A percentile compares a stretch with the other conserved stretches of the same genome.
Evolutionary conservation across 2,329 filamentous ascomycete species (phyloP).

Genomic region (Moelleriella libera): DNA sequence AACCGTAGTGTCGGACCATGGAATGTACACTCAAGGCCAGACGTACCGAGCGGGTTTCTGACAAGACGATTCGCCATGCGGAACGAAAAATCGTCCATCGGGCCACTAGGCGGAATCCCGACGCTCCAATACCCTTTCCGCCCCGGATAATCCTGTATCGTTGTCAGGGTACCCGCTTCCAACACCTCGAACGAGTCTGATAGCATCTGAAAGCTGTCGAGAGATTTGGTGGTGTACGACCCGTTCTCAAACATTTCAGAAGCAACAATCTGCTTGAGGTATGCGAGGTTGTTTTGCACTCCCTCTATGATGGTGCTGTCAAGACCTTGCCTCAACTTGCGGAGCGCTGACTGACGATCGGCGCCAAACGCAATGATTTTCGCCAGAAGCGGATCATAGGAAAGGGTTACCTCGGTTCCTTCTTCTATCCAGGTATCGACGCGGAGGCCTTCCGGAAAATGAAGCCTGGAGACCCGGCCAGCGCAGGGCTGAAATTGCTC

Average conservation of each 20-base stretch:
- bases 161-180: conserved; percentile 18
- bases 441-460: conserved; percentile 37
- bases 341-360: conserved; percentile 44
- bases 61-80: conserved; percentile 20
- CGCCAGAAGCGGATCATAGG: conserved; percentile 66
- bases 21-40: conserved; percentile 20
- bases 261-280: conserved; percentile 14
- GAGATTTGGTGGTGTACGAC: conserved; percentile 16
- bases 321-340: conserved; percentile 47
- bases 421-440: conserved; percentile 54
- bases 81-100: conserved; percentile 24
- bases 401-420: conserved; percentile 57
- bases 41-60: conserved; percentile 12
- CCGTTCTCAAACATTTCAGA: conserved; percentile 12
- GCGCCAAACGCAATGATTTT: conserved; percentile 56
- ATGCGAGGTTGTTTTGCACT: conserved; percentile 20
- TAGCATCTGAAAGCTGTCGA: conserved; percentile 15
- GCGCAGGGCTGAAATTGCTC: conserved; percentile 44
- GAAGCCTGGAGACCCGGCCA: conserved; percentile 41
- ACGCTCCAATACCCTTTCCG: conserved; percentile 21
- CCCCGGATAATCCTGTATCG: conserved; percentile 26
- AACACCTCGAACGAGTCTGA: conserved; percentile 20
- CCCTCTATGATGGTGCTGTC: conserved; percentile 26
- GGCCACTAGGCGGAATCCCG: conserved; percentile 25
- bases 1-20: conserved; percentile 20